These are phyloP conservation scores for Arthrinium puccinioides DNA, from an alignment of 2,329 filamentous ascomycete species.

Conservation along the genomic window DNA sequence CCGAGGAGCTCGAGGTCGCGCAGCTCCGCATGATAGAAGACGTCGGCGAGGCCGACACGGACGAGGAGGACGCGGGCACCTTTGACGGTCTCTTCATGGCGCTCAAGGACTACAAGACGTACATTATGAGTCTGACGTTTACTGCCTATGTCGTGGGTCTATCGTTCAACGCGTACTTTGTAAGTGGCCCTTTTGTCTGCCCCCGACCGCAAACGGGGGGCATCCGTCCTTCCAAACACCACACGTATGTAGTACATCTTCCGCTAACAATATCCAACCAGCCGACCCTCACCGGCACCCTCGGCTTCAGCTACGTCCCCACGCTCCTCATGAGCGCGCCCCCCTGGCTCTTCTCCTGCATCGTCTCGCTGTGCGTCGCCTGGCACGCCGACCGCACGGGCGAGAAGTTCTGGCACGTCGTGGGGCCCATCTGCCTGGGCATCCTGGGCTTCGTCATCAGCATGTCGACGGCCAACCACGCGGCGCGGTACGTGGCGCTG, in stretches of 20 bases:
- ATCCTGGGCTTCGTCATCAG: slow-evolving; percentile 51
- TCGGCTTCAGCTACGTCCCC: slow-evolving; percentile 44
- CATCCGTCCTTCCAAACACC: background rate
- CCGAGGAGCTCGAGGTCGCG: slow-evolving; percentile 49
- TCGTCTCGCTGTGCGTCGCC: slow-evolving; percentile 46
- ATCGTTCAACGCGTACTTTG: slow-evolving; percentile 53
- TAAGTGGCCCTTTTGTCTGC: slow-evolving; percentile 15
- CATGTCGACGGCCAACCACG: slow-evolving; percentile 48
- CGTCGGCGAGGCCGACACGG: slow-evolving; percentile 47
- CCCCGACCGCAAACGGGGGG: no score
- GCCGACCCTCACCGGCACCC: slow-evolving; percentile 43
- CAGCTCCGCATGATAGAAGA: slow-evolving; percentile 50
- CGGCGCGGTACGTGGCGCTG: slow-evolving; percentile 52
- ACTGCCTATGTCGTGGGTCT: slow-evolving; percentile 53
- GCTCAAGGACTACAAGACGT: slow-evolving; percentile 54
- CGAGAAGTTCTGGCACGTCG: slow-evolving; percentile 54
- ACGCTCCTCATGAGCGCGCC: slow-evolving; percentile 50
- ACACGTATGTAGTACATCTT: no score
- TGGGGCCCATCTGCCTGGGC: slow-evolving; percentile 44
- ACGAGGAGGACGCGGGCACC: slow-evolving; percentile 39
- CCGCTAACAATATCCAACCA: slow-evolving; percentile 11
- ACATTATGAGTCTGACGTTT: slow-evolving; percentile 56
- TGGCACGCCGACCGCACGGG: slow-evolving; percentile 49
- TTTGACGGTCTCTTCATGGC: slow-evolving; percentile 51
- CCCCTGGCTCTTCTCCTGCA: slow-evolving; percentile 51